These are phyloP conservation scores for Barbarea vulgaris DNA, from an alignment of 345 rosid species.

Conservation along the genomic window DNA sequence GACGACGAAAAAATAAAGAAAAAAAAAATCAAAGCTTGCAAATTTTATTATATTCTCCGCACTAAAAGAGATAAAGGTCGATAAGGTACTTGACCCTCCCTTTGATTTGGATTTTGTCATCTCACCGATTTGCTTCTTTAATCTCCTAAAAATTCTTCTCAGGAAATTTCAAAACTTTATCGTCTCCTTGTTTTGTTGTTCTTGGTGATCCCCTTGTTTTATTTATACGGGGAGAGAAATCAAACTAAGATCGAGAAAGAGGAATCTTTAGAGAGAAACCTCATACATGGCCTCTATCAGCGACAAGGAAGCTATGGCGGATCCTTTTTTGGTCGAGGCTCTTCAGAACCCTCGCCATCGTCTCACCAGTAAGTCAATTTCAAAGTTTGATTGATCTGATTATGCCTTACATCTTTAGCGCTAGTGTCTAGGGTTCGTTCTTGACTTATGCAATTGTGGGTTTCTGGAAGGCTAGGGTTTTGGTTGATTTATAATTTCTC, in stretches of 20 bases:
- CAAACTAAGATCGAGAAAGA: background rate
- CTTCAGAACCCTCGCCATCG: conserved; percentile 94
- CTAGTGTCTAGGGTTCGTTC: conserved; percentile 17
- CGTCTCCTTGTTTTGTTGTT: background rate
- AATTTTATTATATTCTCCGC: conserved; percentile 3
- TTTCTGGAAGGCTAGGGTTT: conserved; percentile 18
- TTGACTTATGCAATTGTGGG: conserved; percentile 1
- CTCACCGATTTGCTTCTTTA: conserved; percentile 16
- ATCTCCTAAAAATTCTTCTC: conserved; percentile 19
- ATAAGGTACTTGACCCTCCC: conserved; percentile 29
- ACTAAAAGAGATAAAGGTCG: conserved; percentile 23
- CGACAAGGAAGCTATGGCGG: conserved; percentile 71
- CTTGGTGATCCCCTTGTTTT: background rate
- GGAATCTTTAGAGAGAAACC: background rate
- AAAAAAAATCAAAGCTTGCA: background rate
- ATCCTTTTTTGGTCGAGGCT: conserved; percentile 91
- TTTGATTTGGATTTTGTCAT: conserved; percentile 29
- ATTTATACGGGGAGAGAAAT: background rate
- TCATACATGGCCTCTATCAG: conserved; percentile 30
- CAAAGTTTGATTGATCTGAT: background rate
- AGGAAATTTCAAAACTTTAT: background rate
- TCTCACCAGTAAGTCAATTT: conserved; percentile 65
- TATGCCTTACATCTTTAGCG: background rate
- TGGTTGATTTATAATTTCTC: background rate
- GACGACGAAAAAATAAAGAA: background rate